Percentiles rank a stretch among this genome's conserved stretches.
Conservation (phyloP, 2,329 filamentous ascomycete genomes). For the Coccinonectria pachysandricola region DNA sequence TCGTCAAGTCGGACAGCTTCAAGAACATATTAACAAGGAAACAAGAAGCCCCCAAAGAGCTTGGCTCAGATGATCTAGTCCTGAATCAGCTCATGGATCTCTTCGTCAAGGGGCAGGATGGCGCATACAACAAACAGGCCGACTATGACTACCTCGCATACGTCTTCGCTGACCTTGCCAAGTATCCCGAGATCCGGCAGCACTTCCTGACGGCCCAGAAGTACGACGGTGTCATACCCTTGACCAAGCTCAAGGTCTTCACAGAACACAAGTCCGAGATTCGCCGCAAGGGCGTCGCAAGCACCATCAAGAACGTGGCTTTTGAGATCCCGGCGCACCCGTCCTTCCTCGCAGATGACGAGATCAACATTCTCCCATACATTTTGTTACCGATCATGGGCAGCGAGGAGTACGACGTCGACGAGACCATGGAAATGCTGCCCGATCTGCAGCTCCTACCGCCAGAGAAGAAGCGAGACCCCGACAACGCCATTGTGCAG, state of each 20-base stretch:
- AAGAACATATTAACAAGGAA: slow-evolving; percentile 59
- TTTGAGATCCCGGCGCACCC: slow-evolving; percentile 71
- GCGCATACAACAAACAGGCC: slow-evolving; percentile 71
- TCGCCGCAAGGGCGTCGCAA: slow-evolving; percentile 86
- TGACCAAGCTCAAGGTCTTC: slow-evolving; percentile 89
- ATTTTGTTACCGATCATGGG: slow-evolving; percentile 81
- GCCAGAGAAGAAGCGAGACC: slow-evolving; percentile 79
- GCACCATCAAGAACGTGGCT: slow-evolving; percentile 85
- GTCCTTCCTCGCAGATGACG: slow-evolving; percentile 57
- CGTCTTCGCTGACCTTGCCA: slow-evolving; percentile 85
- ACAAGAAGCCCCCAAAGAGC: slow-evolving; percentile 55
- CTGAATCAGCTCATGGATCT: slow-evolving; percentile 91
- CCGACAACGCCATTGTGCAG: slow-evolving; percentile 64
- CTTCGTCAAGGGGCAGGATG: slow-evolving; percentile 85
- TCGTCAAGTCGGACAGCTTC: slow-evolving; percentile 69
- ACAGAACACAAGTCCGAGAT: slow-evolving; percentile 81
- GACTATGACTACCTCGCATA: slow-evolving; percentile 92
- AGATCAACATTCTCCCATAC: slow-evolving; percentile 78
- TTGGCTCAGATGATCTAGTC: slow-evolving; percentile 61
- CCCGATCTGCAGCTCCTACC: slow-evolving; percentile 83
- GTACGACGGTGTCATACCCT: slow-evolving; percentile 76
- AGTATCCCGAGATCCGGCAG: slow-evolving; percentile 61
- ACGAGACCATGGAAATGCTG: slow-evolving; percentile 79
- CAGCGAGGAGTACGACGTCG: slow-evolving; percentile 75
- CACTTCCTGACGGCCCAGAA: slow-evolving; percentile 65